Evolutionary conservation across 805 yeast species (phyloP).

Genomic region (Priceomyces medius): DNA sequence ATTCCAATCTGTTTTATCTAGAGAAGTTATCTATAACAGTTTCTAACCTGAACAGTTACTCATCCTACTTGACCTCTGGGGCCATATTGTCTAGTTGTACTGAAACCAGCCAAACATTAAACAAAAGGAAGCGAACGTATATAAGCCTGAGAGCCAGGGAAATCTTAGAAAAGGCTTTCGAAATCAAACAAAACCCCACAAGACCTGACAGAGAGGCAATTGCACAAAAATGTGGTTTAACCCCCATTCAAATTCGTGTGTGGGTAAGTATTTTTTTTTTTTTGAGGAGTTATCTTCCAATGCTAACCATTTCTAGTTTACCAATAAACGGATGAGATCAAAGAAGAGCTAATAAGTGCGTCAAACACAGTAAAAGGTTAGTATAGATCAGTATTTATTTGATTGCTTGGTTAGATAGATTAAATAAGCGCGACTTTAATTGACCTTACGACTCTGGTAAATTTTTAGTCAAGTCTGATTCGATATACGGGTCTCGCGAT

Average conservation of each 20-base stretch:
- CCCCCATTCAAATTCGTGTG: slow-evolving; percentile 29
- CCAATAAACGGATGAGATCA: slow-evolving; percentile 6
- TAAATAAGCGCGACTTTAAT: no score
- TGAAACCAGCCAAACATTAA: no score
- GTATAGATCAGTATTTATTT: no score
- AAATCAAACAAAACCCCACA: slow-evolving; percentile 22
- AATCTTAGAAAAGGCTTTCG: slow-evolving; percentile 14
- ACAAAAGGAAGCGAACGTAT: slow-evolving; percentile 1
- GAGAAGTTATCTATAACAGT: slow-evolving; percentile 1
- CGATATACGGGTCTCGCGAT: no score
- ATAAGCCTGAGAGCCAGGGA: slow-evolving; percentile 1
- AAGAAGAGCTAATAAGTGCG: background rate
- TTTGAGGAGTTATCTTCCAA: background rate
- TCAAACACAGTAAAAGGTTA: no score
- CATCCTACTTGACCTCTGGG: no score
- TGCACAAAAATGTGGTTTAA: slow-evolving; percentile 25
- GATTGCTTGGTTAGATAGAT: no score
- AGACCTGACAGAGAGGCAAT: slow-evolving; percentile 24
- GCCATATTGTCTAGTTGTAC: no score
- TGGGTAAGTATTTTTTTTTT: slow-evolving; percentile 27
- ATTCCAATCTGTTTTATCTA: background rate
- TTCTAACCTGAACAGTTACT: no score
- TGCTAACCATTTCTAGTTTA: slow-evolving; percentile 1
- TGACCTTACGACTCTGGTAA: no score
- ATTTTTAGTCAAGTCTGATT: no score